phyloP scores from a whole-genome alignment of 108 stramenopile species.

The Nannochloropsis oceanica region DNA sequence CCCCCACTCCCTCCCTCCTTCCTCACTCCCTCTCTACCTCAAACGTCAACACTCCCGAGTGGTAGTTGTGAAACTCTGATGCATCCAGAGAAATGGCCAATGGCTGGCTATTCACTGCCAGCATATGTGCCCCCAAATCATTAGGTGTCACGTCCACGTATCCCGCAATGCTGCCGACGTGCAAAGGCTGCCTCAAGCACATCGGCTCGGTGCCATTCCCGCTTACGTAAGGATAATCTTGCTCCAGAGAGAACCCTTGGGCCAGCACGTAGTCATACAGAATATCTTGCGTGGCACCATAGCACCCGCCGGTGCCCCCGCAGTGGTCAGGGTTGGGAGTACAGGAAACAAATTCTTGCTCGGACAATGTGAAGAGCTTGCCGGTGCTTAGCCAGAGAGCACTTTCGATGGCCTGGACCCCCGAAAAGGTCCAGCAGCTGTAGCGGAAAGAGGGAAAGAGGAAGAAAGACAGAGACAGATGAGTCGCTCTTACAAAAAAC shows the following conservation, averaged over 20 bases:
- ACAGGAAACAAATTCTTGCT: slow-evolving; percentile 9
- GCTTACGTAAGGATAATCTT: not conserved
- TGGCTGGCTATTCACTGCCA: not conserved
- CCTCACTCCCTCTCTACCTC: not conserved
- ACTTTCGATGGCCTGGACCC: not conserved
- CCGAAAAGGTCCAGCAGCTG: slow-evolving; percentile 18
- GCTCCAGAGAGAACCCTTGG: not conserved
- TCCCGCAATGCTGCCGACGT: not conserved
- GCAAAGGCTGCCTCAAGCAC: not conserved
- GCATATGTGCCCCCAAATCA: not conserved
- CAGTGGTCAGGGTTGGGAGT: not conserved
- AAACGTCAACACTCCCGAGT: not conserved
- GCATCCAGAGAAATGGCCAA: not conserved
- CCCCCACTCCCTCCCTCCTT: not conserved
- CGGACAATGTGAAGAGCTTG: not conserved
- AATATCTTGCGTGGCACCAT: not conserved
- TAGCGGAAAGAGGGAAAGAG: not conserved
- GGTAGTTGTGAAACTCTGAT: not conserved
- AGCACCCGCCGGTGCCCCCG: not conserved
- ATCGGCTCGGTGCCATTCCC: not conserved
- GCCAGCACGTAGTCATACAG: not conserved
- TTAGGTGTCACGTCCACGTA: not conserved
- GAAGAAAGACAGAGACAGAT: not conserved
- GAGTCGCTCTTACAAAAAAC: too few relatives aligned
- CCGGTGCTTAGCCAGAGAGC: not conserved